A percentile compares a stretch with the other conserved stretches of the same genome.
Conservation (phyloP, 345 rosid species). For the Aquilaria sinensis region DNA sequence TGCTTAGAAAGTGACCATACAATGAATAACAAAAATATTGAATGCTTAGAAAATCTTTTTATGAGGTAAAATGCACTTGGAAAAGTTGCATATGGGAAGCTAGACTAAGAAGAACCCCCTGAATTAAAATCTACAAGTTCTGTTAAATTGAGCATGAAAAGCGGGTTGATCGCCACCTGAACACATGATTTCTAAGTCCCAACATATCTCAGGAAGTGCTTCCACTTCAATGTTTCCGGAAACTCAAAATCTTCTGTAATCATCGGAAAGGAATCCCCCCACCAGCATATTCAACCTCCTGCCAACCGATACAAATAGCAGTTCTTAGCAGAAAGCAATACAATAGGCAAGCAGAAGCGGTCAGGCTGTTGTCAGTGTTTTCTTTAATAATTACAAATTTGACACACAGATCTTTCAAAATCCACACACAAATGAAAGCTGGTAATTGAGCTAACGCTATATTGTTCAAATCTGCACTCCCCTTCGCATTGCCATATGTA, state of each 20-base stretch:
- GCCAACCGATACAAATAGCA: slow-evolving; percentile 22
- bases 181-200: no score
- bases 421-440: background rate
- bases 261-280: slow-evolving; percentile 61
- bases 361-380: no score
- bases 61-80: no score
- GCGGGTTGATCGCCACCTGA: no score
- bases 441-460: background rate
- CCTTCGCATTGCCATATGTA: background rate
- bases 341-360: background rate
- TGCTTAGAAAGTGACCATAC: no score
- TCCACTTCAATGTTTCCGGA: slow-evolving; percentile 1
- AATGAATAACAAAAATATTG: no score
- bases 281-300: slow-evolving; percentile 95
- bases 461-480: background rate
- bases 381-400: background rate
- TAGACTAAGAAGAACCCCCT: no score
- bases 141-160: no score
- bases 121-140: no score
- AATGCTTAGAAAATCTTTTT: no score
- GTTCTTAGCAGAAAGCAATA: background rate
- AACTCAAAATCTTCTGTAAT: slow-evolving; percentile 5
- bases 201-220: no score
- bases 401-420: background rate
- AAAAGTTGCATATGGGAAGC: no score